Evolutionary conservation across 2,329 filamentous ascomycete species (phyloP), one percentile per base, ranked within the genome.

Genomic region (Fusarium armeniacum): DNA sequence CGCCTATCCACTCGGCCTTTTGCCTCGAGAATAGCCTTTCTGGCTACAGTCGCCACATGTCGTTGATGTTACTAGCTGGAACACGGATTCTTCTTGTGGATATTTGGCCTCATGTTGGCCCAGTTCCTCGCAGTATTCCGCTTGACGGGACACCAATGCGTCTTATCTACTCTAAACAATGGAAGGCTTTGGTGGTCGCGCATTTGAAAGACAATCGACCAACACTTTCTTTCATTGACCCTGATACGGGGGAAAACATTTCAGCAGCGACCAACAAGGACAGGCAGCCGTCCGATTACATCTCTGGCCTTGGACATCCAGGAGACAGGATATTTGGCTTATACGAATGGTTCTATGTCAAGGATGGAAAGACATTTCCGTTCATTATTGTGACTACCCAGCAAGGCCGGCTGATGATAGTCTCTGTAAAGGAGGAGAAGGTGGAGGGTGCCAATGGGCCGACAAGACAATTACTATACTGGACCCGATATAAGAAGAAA

Each of bases 381-480:
- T 91, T 89, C 73, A 81, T 93, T 33, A 82, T 93, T 16, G 84
- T 91, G 13, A 83, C 86, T 6, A 87, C 87, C 1, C 82, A 82
- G 33, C 79, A 80, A 12, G 88, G 89, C 2, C 81, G 83, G 7
- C 78, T 92, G 15, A 73, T 89, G 22, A 82, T 91, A 10, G 82
- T 90, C 16, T 85, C 86, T 2, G 81, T 85, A 9, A 81, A 83
- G 38, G 65, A 58, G 30, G 46, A 50, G 15, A 67, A 72, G 32
- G 44, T 36, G 24, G 60, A 71, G 26, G 36, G 52, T 5, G 59
- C 68, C 32, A 50, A 75, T 33, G 63, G 68, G 22, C 47, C 55
- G 8, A 40, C 46, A 18, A 69, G 68, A 46, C 65, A 65, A 50
- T 57, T 89, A 58, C 81, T 79, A 22, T 90, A 85, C 76, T 87